Base-by-base conservation (phyloP, 192 early-diverging fungal species). In the Coemansia sp. region DNA sequence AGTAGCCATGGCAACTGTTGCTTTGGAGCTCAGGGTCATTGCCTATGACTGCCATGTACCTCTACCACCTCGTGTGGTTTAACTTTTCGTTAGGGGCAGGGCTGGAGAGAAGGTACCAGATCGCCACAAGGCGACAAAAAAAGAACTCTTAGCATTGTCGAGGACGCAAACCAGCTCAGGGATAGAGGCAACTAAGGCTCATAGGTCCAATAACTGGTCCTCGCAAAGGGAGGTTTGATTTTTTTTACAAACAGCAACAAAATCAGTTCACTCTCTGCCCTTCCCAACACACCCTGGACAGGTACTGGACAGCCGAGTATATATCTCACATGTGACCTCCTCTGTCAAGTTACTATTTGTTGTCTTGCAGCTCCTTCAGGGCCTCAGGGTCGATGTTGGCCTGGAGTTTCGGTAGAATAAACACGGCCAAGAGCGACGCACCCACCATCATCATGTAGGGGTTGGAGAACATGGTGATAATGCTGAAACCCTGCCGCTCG, bases 401-500 rank as follows among this genome's bases (percentile, higher is more conserved):
- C 66, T 85, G 84, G 50, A 90, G 65, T 66, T 87, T 86, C 42
- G 89, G 89, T 73, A 90, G 36, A 40, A 86, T 66, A 67, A 88
- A 88, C 23, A 90, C 71, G n/a, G 85, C 62, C 5, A 76, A 36
- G 38, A 90, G 67, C 34, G 85, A 85, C 24, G 79, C 79, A 26
- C 84, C 85, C 53, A 85, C 83, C 88, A 90, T 89, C 57, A 90
- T 65, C 65, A 90, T 81, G 70, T 89, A 89, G 10, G 89, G 89
- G 62, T 89, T 90, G 0, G 78, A 73, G 59, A 90, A 83, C 73
- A 90, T 76, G 14, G 83, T 51, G 38, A 81, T 64, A 26, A 86
- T 65, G 62, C 86, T 86, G 77, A 90, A 87, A 28, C 82, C 82
- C 66, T 87, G 86, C 11, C 89, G 83, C 45, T 69, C 71, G 4